Evolutionary conservation across 495 filamentous ascomycete genomes (phyloP).

Genomic region (Lepraria neglecta): DNA sequence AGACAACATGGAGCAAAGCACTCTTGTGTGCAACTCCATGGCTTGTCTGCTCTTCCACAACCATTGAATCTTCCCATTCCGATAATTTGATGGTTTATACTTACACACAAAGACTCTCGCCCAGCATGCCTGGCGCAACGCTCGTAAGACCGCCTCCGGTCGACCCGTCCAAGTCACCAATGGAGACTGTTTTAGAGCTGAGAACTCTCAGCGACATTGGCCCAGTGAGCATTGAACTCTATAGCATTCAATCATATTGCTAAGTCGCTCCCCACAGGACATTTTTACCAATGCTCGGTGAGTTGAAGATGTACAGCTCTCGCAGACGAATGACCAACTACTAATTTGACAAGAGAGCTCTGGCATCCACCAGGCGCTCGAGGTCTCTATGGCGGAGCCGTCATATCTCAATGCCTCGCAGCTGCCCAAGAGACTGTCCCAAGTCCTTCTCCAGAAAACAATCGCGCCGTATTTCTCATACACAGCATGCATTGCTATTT

Average conservation of each 20-base stretch:
- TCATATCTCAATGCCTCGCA: slow-evolving; percentile 84
- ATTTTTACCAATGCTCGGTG: slow-evolving; percentile 84
- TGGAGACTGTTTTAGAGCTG: slow-evolving; percentile 85
- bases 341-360: slow-evolving; percentile 42
- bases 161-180: slow-evolving; percentile 65
- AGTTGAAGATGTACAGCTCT: background rate
- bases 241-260: too few species aligned
- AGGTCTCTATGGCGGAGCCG: slow-evolving; percentile 87
- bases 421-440: slow-evolving; percentile 85
- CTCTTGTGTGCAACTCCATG: background rate
- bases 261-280: slow-evolving; percentile 44
- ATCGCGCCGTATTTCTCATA: slow-evolving; percentile 53
- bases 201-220: slow-evolving; percentile 73
- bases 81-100: too few species aligned
- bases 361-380: slow-evolving; percentile 85
- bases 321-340: background rate
- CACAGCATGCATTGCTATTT: slow-evolving; percentile 99
- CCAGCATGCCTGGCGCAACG: slow-evolving; percentile 42
- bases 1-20: too few species aligned
- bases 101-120: background rate
- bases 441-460: slow-evolving; percentile 36
- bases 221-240: slow-evolving; percentile 48
- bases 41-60: background rate
- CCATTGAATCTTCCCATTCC: background rate
- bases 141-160: slow-evolving; percentile 68